Base-by-base conservation (phyloP, 805 yeast genomes). In the Ogataea haglerorum region DNA sequence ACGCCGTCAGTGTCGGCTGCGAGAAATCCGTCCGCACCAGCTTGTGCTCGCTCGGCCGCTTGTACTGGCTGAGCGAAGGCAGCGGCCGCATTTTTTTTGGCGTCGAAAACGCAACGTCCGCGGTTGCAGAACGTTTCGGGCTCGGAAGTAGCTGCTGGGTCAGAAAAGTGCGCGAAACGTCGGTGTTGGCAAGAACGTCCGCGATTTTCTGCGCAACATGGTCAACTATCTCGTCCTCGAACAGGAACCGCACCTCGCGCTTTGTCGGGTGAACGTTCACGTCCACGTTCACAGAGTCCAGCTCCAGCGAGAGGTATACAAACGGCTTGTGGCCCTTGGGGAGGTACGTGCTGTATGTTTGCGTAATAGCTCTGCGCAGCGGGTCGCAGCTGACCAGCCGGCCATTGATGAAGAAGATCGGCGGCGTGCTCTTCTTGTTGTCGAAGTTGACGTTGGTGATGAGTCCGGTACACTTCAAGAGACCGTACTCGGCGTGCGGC, bases 221-320 rank as follows among this genome's bases (percentile, higher is more conserved):
- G 28, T 81, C 88, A 9, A 86, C 74, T 15, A 93, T 88, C 56
- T 90, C 97, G 32, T 84, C 93, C 53, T 93, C 97, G 58, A 79
- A 63, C 25, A 93, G 64, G 57, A 93, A 89, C 30, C 95, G 61
- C 2, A 93, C 97, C 53, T 91, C 97, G 43, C 91, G 73, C 52
- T 93, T 93, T 0, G 98, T 91, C 0, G 99, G 99, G 57, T 93
- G 99, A 10, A 93, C 82, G 57, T 93, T 93, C 12, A 93, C 98
- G 59, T 93, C 99, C 6, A 93, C 71, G 45, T 82, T 80, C 24
- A 63, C 64, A 1, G 96, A 85, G 16, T 71, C 67, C 2, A 93
- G 77, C 14, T 67, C 66, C n/a, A 93, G 58, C 34, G 85, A 71
- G 38, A 93, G 43, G 60, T 89, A 93, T 1, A 86, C 71, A 57